Conservation (phyloP, 2,329 filamentous ascomycete genomes). For the Monosporascus sp. region DNA sequence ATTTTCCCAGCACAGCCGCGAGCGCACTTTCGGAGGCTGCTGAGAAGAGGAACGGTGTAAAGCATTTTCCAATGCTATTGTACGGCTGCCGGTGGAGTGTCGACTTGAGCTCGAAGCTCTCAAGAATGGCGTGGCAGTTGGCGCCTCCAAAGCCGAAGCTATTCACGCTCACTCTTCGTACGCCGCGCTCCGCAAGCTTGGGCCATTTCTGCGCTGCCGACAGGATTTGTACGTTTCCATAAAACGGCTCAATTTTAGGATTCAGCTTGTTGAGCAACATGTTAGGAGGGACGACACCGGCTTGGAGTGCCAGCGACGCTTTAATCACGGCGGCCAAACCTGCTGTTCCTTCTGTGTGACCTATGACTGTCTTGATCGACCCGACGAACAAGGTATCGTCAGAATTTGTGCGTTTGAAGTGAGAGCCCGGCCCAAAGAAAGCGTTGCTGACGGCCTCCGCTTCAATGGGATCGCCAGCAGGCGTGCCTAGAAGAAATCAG, state of each 20-base stretch:
- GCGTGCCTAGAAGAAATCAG: too few relatives aligned
- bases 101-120: slow-evolving; percentile 3
- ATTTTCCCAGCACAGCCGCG: slow-evolving; percentile 2
- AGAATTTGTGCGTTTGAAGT: not conserved
- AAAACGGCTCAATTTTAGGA: slow-evolving; percentile 20
- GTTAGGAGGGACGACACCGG: slow-evolving; percentile 23
- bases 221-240: slow-evolving; percentile 9
- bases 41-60: slow-evolving; percentile 13
- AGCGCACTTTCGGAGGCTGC: slow-evolving; percentile 6
- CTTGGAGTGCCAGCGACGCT: slow-evolving; percentile 12
- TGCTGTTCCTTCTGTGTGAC: slow-evolving; percentile 22
- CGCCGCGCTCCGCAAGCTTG: not conserved
- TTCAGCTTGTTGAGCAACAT: slow-evolving; percentile 24
- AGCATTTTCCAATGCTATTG: not conserved
- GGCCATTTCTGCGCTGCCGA: slow-evolving; percentile 13
- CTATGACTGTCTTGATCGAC: slow-evolving; percentile 22
- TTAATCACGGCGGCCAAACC: slow-evolving; percentile 25
- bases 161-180: slow-evolving; percentile 13
- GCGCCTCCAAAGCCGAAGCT: slow-evolving; percentile 21
- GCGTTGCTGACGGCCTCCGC: slow-evolving; percentile 13
- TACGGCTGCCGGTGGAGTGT: not conserved
- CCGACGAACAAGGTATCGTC: slow-evolving; percentile 12
- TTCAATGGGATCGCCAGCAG: slow-evolving; percentile 17
- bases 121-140: slow-evolving; percentile 19
- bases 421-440: slow-evolving; percentile 2